phyloP scores from a whole-genome alignment of 768 basidiomycete species.

The Boletus edulis region DNA sequence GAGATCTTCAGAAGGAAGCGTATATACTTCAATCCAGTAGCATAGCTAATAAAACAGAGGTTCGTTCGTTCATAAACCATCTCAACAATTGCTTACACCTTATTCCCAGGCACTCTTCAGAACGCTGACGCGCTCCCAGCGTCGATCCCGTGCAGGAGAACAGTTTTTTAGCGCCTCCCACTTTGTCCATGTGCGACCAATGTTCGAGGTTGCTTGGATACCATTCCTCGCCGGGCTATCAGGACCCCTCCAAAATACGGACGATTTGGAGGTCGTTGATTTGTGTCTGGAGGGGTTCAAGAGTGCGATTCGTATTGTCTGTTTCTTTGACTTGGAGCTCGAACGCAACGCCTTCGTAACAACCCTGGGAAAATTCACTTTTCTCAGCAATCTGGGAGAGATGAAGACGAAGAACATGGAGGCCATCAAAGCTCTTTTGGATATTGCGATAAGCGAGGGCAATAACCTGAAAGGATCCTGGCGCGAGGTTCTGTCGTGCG shows the following conservation, averaged over 20 bases:
- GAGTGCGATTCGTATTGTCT: conserved; percentile 93
- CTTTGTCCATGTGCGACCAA: conserved; percentile 93
- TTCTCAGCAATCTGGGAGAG: conserved; percentile 95
- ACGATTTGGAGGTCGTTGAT: conserved; percentile 89
- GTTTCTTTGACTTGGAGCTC: conserved; percentile 95
- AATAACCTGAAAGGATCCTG: conserved; percentile 94
- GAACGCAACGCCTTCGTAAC: conserved; percentile 99
- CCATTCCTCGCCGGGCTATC: conserved; percentile 95
- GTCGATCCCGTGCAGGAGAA: conserved; percentile 74
- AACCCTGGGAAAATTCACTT: conserved; percentile 94
- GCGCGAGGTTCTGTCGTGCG: conserved; percentile 95
- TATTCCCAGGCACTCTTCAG: conserved; percentile 75
- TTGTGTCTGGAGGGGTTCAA: conserved; percentile 95
- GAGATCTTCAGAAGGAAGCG: conserved; percentile 94
- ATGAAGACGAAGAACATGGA: conserved; percentile 99
- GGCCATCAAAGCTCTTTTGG: conserved; percentile 92
- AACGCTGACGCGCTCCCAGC: conserved; percentile 88
- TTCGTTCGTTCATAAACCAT: conserved; percentile 27
- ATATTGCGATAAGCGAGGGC: conserved; percentile 95
- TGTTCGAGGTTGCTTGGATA: conserved; percentile 99
- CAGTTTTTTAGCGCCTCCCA: conserved; percentile 97
- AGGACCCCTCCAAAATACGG: conserved; percentile 90
- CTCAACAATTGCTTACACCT: not conserved
- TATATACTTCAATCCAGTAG: conserved; percentile 94
- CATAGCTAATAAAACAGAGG: conserved; percentile 97